These are phyloP conservation scores for Omphalotus olearius DNA, from an alignment of 1,284 basidiomycete genomes.

Conservation along the genomic window DNA sequence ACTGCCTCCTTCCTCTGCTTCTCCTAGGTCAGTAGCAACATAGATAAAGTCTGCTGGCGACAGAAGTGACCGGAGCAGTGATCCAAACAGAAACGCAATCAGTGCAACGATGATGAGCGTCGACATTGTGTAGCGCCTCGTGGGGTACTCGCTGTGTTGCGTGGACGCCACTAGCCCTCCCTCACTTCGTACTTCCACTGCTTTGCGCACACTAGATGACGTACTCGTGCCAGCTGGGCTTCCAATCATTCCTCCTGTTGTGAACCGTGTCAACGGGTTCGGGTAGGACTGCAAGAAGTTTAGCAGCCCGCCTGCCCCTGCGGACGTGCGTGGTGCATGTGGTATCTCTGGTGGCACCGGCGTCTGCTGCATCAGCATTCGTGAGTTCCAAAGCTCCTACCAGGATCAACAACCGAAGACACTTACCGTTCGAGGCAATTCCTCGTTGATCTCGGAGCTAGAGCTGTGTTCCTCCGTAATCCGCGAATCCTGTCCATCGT, in stretches of 20 bases:
- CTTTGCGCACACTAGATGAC: neutral
- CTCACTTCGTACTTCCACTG: neutral
- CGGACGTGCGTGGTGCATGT: slow-evolving; percentile 19
- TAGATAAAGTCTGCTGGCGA: slow-evolving; percentile 87
- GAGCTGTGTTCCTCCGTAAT: slow-evolving; percentile 23
- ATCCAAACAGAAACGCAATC: slow-evolving; percentile 89
- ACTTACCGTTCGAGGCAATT: slow-evolving; percentile 26
- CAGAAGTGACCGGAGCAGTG: slow-evolving; percentile 81
- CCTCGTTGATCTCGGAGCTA: slow-evolving; percentile 18
- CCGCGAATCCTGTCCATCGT: slow-evolving; percentile 25
- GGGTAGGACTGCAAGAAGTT: slow-evolving; percentile 30
- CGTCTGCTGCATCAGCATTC: slow-evolving; percentile 6
- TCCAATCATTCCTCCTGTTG: neutral
- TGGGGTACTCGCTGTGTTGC: slow-evolving; percentile 9
- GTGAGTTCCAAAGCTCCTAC: slow-evolving; percentile 16
- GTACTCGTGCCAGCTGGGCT: neutral
- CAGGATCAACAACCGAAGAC: slow-evolving; percentile 15
- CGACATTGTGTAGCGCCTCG: slow-evolving; percentile 42
- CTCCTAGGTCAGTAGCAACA: slow-evolving; percentile 54
- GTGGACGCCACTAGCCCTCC: neutral
- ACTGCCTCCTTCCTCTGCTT: slow-evolving; percentile 41
- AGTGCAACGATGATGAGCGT: slow-evolving; percentile 76
- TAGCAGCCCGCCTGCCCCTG: slow-evolving; percentile 21
- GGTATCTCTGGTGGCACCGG: slow-evolving; percentile 12
- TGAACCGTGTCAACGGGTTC: slow-evolving; percentile 12